phyloP scores from a whole-genome alignment of 2,329 filamentous ascomycete genomes.

The Fusarium odoratissimum region DNA sequence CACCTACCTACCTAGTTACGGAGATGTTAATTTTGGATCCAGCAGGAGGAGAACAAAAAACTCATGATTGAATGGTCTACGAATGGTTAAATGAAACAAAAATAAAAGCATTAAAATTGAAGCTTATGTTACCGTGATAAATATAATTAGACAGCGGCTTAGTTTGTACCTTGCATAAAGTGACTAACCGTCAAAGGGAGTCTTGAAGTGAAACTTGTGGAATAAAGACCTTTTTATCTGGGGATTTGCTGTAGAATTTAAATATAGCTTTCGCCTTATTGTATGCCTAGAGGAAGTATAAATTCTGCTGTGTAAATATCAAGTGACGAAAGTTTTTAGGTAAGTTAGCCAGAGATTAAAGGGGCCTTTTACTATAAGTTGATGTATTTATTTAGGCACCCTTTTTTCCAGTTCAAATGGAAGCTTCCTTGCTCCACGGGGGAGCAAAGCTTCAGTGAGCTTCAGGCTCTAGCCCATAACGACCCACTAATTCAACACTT shows the following conservation, averaged over 20 bases:
- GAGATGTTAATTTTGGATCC: not conserved
- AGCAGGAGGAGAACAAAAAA: not conserved
- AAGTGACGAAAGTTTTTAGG: not conserved
- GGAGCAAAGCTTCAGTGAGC: constrained; percentile 5
- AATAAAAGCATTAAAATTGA: constrained; percentile 2
- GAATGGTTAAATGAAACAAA: not conserved
- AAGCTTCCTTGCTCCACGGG: not conserved
- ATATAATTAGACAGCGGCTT: not conserved
- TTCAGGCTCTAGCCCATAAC: constrained; percentile 11
- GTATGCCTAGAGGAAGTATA: not conserved
- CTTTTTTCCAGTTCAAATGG: not conserved
- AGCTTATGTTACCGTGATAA: not conserved
- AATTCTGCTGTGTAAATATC: not conserved
- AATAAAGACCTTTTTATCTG: not conserved
- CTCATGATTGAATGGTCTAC: not conserved
- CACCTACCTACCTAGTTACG: not conserved
- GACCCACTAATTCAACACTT: constrained; percentile 14
- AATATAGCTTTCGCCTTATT: not conserved
- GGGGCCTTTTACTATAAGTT: not conserved
- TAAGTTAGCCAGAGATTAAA: not conserved
- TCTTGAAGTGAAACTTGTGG: not conserved
- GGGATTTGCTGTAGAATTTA: not conserved
- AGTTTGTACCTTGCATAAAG: not conserved
- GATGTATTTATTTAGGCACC: not conserved
- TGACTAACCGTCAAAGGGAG: not conserved